Base-by-base conservation (phyloP, 2,329 filamentous ascomycete genomes). In the Cercospora sp. region DNA sequence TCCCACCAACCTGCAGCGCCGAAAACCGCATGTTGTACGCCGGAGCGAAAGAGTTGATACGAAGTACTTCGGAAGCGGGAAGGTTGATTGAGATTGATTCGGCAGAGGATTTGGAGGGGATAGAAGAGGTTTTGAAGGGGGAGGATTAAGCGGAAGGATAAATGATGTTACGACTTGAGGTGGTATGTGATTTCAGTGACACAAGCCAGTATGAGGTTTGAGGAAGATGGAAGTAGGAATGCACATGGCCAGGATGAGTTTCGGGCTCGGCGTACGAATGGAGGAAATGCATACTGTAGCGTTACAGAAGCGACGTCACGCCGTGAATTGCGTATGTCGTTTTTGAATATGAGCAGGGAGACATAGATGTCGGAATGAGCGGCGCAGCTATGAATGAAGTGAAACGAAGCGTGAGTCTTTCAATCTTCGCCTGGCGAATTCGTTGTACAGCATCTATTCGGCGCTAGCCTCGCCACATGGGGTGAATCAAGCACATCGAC, bases 11-110 rank as follows among this genome's bases (percentile, higher is more conserved):
- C 60, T 95, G 92, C 82, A 97, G 97, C 79, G 88, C 86, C 73
- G 91, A 94, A 77, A 84, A 91, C 77, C 89, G 92, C 73, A 98
- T 98, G 95, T 84, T 95, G 78, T 99, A 98, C 79, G 95, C 95
- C 31, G 91, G 94, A 45, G 95, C 95, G 53, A 97, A 97, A 81
- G 95, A 99, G 82, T 82, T 98, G 79, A 93, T 98, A 90, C 89
- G 94, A 72, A 97, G 92, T 77, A 96, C 92, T 64, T 92, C 92
- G 68, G 93, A 97, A 82, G 94, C 93, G n/a, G 90, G 91, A 64
- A 88, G 88, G 73, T 90, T 98, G 28, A 87, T 99, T 70, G 94
- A 98, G 80, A 88, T 98, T 60, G 88, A 91, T 73, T 89, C 87
- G 20, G 86, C 87, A 3, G 93, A 97, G 64, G 94, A 97, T 64